Percentiles rank a stretch among this genome's conserved stretches.
These are phyloP conservation scores for Xylaria nigripes DNA, from an alignment of 495 filamentous ascomycete species.

Conservation along the genomic window DNA sequence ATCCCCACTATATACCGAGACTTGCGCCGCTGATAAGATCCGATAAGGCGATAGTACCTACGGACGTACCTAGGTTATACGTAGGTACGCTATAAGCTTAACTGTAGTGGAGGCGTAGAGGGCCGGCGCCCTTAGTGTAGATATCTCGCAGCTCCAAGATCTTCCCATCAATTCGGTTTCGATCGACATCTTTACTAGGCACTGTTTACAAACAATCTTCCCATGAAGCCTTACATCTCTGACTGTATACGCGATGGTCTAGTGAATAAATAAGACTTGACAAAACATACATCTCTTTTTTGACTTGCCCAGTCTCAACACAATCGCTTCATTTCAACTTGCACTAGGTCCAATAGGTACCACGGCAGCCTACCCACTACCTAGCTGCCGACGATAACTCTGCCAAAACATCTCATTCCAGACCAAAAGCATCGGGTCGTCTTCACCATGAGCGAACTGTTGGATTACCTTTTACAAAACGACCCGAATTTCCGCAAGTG, in stretches of 20 bases:
- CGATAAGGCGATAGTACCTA: not conserved
- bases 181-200: too few relatives aligned
- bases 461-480: conserved; percentile 39
- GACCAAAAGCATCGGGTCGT: not conserved
- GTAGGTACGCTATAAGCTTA: too few relatives aligned
- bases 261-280: not conserved
- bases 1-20: too few relatives aligned
- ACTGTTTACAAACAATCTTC: too few relatives aligned
- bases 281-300: not conserved
- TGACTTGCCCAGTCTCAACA: not conserved
- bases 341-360: not conserved
- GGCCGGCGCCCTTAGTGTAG: too few relatives aligned
- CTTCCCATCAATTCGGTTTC: too few relatives aligned
- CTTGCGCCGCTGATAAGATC: not conserved
- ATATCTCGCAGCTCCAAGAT: too few relatives aligned
- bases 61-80: not conserved
- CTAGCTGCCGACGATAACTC: not conserved
- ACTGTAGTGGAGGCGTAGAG: too few relatives aligned
- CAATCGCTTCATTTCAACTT: not conserved
- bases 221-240: too few relatives aligned
- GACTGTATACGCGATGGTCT: too few relatives aligned
- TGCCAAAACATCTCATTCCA: not conserved
- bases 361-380: not conserved
- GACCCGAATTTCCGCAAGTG: conserved; percentile 40
- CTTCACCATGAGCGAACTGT: conserved; percentile 31